Conservation (phyloP, 192 early-diverging fungal species). For the Coemansia sp. region DNA sequence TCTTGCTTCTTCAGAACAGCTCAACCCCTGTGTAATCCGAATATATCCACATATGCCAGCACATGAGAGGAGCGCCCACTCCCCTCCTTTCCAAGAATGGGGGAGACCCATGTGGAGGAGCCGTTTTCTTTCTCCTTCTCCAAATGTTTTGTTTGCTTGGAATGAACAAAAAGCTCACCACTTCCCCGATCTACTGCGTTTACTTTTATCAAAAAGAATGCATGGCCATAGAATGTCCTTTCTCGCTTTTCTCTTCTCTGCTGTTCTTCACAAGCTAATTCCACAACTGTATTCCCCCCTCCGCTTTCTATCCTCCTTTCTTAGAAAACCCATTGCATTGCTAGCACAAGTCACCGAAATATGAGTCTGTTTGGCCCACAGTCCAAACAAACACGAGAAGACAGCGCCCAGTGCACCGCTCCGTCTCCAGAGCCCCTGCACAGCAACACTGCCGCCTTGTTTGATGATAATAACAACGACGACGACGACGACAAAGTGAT, state of each 20-base stretch:
- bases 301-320: background rate
- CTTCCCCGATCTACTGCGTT: background rate
- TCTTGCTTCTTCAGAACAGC: too few species aligned
- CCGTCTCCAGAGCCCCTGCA: background rate
- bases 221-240: background rate
- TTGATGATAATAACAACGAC: conserved; percentile 14
- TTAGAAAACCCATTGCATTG: background rate
- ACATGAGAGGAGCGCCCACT: too few species aligned
- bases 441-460: conserved; percentile 12
- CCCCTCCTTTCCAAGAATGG: background rate
- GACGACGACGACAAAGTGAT: background rate
- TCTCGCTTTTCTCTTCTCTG: background rate
- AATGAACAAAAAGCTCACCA: background rate
- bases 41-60: too few species aligned
- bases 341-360: background rate
- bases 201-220: background rate
- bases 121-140: too few species aligned
- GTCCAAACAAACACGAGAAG: background rate
- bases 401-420: background rate
- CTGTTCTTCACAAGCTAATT: background rate
- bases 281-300: background rate
- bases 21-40: too few species aligned
- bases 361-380: conserved; percentile 21
- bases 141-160: background rate
- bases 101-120: background rate